A percentile compares a stretch with the other conserved stretches of the same genome.
phyloP scores from a whole-genome alignment of 495 filamentous ascomycete species.

The Hypoxylon fragiforme region DNA sequence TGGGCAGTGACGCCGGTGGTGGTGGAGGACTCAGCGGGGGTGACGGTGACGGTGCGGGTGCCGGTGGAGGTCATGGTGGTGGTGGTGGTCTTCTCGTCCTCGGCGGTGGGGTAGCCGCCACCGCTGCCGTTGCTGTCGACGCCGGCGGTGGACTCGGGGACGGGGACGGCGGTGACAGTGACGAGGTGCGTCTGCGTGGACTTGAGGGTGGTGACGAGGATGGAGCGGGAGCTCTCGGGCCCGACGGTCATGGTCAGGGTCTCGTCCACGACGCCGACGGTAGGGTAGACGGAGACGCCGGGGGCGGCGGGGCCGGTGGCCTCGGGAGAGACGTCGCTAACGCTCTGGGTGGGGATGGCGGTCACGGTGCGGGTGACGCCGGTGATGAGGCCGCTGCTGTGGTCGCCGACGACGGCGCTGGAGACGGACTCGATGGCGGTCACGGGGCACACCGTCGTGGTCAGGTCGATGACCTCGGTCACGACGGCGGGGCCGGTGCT shows the following conservation, averaged over 20 bases:
- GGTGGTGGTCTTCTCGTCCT: slow-evolving; percentile 39
- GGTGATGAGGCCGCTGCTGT: slow-evolving; percentile 42
- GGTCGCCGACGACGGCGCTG: slow-evolving; percentile 41
- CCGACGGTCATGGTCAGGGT: slow-evolving; percentile 48
- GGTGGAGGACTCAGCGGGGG: slow-evolving; percentile 9
- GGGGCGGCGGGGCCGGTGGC: slow-evolving; percentile 21
- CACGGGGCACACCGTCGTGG: slow-evolving; percentile 51
- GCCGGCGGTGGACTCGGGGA: slow-evolving; percentile 7
- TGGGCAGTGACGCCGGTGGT: slow-evolving; percentile 18
- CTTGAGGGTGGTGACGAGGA: slow-evolving; percentile 44
- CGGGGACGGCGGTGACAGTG: slow-evolving; percentile 29
- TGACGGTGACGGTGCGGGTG: slow-evolving; percentile 47
- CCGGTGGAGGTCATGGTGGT: slow-evolving; percentile 45
- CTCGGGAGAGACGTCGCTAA: slow-evolving; percentile 22
- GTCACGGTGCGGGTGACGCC: slow-evolving; percentile 38
- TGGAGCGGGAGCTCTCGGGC: slow-evolving; percentile 38
- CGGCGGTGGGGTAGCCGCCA: slow-evolving; percentile 1
- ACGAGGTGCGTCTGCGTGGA: slow-evolving; percentile 38
- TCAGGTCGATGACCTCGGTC: slow-evolving; percentile 50
- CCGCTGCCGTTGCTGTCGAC: slow-evolving; percentile 1
- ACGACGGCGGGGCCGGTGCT: slow-evolving; percentile 45
- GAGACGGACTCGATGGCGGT: slow-evolving; percentile 45
- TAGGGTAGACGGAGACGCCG: slow-evolving; percentile 21
- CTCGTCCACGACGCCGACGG: slow-evolving; percentile 29
- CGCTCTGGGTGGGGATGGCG: slow-evolving; percentile 2